phyloP scores from a whole-genome alignment of 2,329 filamentous ascomycete species.

The Penicillium psychrosexuale region DNA sequence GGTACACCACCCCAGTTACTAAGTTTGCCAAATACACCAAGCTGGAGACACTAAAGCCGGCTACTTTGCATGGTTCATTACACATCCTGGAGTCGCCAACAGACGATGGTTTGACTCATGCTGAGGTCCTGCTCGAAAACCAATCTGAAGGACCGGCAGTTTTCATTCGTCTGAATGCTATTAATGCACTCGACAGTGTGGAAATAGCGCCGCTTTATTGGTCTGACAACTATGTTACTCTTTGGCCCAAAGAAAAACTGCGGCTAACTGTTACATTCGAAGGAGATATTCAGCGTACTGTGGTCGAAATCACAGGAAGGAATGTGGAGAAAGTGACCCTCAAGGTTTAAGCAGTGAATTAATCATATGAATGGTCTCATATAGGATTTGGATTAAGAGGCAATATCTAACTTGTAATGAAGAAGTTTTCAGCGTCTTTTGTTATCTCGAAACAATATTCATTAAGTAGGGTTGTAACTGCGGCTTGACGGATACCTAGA shows the following conservation, averaged over 20 bases:
- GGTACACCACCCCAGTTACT: slow-evolving; percentile 58
- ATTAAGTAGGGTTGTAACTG: too few species aligned
- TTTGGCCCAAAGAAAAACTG: slow-evolving; percentile 57
- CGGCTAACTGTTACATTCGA: slow-evolving; percentile 35
- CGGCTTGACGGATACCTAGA: neutral
- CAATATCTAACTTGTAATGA: neutral
- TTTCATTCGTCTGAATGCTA: slow-evolving; percentile 54
- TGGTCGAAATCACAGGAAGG: slow-evolving; percentile 22
- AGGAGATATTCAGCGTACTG: slow-evolving; percentile 7
- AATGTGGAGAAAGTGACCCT: slow-evolving; percentile 19
- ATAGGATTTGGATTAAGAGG: neutral
- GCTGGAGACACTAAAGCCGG: slow-evolving; percentile 42
- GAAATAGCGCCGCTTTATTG: slow-evolving; percentile 55
- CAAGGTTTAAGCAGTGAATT: neutral
- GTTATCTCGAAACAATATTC: neutral
- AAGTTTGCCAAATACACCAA: slow-evolving; percentile 50
- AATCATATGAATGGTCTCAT: neutral
- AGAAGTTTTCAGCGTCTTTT: neutral
- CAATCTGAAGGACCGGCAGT: slow-evolving; percentile 53
- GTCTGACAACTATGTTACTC: slow-evolving; percentile 62
- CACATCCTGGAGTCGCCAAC: neutral
- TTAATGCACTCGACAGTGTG: slow-evolving; percentile 40
- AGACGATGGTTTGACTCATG: slow-evolving; percentile 8
- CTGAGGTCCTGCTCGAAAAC: slow-evolving; percentile 52
- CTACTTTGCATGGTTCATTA: slow-evolving; percentile 36